Base-by-base conservation (phyloP, 768 basidiomycete species). In the Pholiota conissans region DNA sequence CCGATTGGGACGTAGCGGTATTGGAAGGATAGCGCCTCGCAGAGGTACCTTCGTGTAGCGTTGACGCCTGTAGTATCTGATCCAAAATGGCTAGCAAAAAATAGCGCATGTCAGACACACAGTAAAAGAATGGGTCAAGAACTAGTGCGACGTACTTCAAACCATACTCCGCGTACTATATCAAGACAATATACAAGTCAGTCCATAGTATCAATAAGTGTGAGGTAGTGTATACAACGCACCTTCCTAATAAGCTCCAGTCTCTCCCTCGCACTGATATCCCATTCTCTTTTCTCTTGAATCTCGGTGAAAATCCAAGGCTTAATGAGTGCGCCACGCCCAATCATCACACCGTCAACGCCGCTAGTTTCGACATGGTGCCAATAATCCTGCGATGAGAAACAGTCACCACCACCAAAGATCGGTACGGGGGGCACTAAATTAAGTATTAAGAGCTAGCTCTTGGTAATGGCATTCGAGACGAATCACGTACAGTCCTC, bases 251-350 rank as follows among this genome's bases (percentile, higher is more conserved):
- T 82, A 24, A 89, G 73, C 40, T 93, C 92, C 39, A 97, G 74
- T 29, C 95, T 78, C 73, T 97, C 95, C 5, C 85, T 78, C 13
- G 92, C 84, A 65, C 86, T 89, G 64, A 95, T 95, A 67, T 95
- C 93, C 95, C 95, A 98, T 67, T 97, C 95, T 24, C 94, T 73
- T 20, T 76, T 80, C 67, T 98, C 97, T 69, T 94, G 90, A 67
- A 98, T 84, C 72, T 99, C 97, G 0, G 94, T 96, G 72, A 95
- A 96, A 52, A 95, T 87, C 91, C 91, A 93, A 0, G 93, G 91
- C 72, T 99, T 99, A 72, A 98, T 97, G 49, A 98, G 76, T 0
- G 95, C 96, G 0, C 97, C 97, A 20, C 97, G 80, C 0, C 87
- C 97, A 32, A 98, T 82, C 97, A 99, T 98, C 42, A 98, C 79